Conservation (phyloP, 2,329 filamentous ascomycete species). For the Xylaria arbuscula region DNA sequence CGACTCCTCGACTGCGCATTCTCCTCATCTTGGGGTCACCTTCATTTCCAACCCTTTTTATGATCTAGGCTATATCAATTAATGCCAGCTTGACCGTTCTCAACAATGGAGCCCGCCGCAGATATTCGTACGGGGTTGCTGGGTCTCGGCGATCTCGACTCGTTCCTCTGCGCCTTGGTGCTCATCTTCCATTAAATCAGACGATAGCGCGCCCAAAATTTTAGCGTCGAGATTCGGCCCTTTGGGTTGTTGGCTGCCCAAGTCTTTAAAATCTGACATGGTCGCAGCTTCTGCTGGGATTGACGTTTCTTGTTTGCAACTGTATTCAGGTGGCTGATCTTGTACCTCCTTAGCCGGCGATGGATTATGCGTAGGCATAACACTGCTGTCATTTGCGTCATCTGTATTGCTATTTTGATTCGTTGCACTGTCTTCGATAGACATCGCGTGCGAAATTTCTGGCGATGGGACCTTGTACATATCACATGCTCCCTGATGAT, state of each 20-base stretch:
- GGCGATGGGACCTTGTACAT: not conserved
- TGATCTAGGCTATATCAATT: not conserved
- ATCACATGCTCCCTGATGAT: not conserved
- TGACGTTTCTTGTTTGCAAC: not conserved
- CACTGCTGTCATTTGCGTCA: not conserved
- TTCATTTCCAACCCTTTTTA: not conserved
- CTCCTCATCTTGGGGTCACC: not conserved
- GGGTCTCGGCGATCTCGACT: not conserved
- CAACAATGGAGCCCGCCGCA: not conserved
- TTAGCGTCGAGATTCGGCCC: not conserved
- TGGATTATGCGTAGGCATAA: not conserved
- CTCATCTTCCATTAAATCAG: constrained; percentile 17
- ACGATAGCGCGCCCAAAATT: not conserved
- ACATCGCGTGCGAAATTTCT: not conserved
- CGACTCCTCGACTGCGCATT: not conserved
- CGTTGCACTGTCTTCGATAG: not conserved
- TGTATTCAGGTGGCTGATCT: not conserved
- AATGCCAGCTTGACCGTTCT: not conserved
- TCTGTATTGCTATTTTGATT: not conserved
- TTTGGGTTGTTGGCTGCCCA: not conserved
- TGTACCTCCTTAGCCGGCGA: not conserved
- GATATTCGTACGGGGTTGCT: not conserved
- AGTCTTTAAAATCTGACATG: not conserved
- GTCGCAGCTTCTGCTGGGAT: not conserved
- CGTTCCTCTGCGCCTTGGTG: not conserved